Conservation (phyloP, 2,329 filamentous ascomycete genomes). For the Claviceps quebecensis region DNA sequence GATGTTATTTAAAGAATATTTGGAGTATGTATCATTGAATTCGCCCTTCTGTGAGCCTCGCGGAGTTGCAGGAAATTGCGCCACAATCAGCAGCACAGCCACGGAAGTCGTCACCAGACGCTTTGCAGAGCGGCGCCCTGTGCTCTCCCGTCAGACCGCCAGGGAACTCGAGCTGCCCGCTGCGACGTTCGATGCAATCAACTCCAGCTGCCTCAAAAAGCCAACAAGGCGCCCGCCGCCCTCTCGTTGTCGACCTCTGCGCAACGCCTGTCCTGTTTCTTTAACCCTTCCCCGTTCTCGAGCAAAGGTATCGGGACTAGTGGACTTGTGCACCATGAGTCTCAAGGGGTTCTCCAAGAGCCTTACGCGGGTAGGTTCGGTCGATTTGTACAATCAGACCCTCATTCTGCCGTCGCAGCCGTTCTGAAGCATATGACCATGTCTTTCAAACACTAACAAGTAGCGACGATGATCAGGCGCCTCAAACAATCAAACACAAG, state of each 20-base stretch:
- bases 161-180: not conserved
- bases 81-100: conserved; percentile 9
- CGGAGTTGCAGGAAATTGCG: not conserved
- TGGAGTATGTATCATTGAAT: too few species aligned
- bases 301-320: not conserved
- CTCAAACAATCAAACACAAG: conserved; percentile 77
- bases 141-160: too few species aligned
- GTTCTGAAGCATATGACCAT: not conserved
- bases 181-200: conserved; percentile 6
- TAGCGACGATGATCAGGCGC: conserved; percentile 41
- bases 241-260: not conserved
- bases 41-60: too few species aligned
- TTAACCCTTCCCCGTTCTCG: not conserved
- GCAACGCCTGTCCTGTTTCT: not conserved
- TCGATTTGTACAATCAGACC: conserved; percentile 11
- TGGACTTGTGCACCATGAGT: conserved; percentile 51
- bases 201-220: conserved; percentile 1
- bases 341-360: conserved; percentile 93
- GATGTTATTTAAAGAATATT: too few species aligned
- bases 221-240: not conserved
- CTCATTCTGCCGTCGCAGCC: conserved; percentile 12
- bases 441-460: not conserved
- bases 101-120: conserved; percentile 5
- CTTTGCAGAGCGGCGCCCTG: too few species aligned
- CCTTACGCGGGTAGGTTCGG: conserved; percentile 56